Base-by-base conservation (phyloP, 2,329 filamentous ascomycete genomes). In the Fusarium tanahbumbuense region DNA sequence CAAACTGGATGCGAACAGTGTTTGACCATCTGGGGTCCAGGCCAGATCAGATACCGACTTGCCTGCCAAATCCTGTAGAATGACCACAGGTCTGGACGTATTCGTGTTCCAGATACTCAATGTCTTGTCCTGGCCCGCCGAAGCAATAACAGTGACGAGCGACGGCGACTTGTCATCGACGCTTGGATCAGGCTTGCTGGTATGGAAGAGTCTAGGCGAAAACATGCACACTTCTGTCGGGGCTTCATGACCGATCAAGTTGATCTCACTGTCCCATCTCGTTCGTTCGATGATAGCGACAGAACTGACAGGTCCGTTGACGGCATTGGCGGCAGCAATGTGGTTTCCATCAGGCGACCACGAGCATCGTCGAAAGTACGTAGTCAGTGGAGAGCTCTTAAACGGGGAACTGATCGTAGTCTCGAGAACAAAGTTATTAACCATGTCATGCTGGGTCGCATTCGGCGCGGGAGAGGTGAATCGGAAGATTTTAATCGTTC, bases 301-400 rank as follows among this genome's bases (percentile, higher is more conserved):
- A 1, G 95, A 97, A 82, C 93, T 98, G 25, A 99, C 96, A 3
- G 96, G 97, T 0, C 96, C 96, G 77, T 99, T 99, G 22, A 97
- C 94, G 0, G 96, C 94, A 78, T 99, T 99, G 9, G 96, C 93
- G 6, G 96, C 96, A 6, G 96, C 96, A 67, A 99, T 98, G 75
- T 98, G 95, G 75, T 95, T 94, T 10, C 96, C 96, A 78, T 99
- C 96, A 0, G 96, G 97, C 4, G 94, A 98, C 96, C 96, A 99
- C 2, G 95, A 98, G 78, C 94, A 98, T 69, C 96, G 87, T 65
- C 96, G 89, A 78, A 99, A 99, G 80, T 99, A 99, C 2, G 96
- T 98, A 0, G 96, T 99, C 11, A 99, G 85, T 6, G 96, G 96
- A 2, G 94, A 98, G 70, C 93, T 94, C 76, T 91, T 89, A 75